Conservation (phyloP, 2,329 filamentous ascomycete genomes). For the Acarospora socialis region DNA sequence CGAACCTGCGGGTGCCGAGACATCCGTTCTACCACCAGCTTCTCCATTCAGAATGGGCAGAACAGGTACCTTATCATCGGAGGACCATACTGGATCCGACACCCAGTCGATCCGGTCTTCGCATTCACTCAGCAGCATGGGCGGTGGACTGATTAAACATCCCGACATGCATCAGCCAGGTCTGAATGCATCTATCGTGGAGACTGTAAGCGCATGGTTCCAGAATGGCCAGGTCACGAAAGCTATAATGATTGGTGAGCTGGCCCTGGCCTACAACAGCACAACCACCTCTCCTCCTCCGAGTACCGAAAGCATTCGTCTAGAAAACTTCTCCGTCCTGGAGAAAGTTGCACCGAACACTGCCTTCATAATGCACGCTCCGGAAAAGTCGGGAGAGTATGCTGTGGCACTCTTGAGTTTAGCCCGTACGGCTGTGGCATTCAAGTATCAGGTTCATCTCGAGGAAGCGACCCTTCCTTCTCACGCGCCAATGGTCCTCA, state of each 20-base stretch:
- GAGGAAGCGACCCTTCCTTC: conserved; percentile 41
- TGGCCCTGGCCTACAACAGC: conserved; percentile 70
- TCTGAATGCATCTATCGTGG: conserved; percentile 76
- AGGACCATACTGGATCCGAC: conserved; percentile 62
- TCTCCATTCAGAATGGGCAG: conserved; percentile 2
- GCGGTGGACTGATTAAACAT: conserved; percentile 54
- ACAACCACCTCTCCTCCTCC: conserved; percentile 23
- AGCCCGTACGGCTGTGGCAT: conserved; percentile 59
- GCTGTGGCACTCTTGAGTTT: conserved; percentile 59
- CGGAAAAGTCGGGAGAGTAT: conserved; percentile 59
- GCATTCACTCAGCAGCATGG: conserved; percentile 57
- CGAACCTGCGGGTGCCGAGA: conserved; percentile 23
- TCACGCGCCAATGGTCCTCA: conserved; percentile 60
- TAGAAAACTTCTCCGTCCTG: conserved; percentile 77
- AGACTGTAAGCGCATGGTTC: conserved; percentile 78
- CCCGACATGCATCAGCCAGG: conserved; percentile 68
- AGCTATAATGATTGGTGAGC: conserved; percentile 68
- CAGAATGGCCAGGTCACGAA: conserved; percentile 57
- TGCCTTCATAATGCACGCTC: conserved; percentile 63
- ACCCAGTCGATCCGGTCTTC: conserved; percentile 84
- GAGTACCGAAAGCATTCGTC: conserved; percentile 52
- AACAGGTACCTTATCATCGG: conserved; percentile 16
- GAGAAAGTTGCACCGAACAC: conserved; percentile 91
- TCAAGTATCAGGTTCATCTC: conserved; percentile 80
- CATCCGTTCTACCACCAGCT: conserved; percentile 18